Base-by-base conservation (phyloP, 73 alveolate species). In the Paraurostyla sp. region DNA sequence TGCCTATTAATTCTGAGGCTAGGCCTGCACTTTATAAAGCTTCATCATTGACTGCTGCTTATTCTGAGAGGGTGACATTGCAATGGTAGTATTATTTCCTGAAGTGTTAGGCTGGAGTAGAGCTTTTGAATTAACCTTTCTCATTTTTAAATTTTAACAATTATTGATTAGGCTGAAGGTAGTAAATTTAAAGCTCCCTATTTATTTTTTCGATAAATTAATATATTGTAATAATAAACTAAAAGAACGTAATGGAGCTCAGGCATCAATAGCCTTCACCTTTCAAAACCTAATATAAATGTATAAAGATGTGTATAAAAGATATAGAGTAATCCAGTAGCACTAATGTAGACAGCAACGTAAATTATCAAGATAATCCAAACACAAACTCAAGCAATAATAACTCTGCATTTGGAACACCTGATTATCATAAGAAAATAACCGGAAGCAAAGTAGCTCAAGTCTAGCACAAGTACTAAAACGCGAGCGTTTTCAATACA, bases 81-180 rank as follows among this genome's bases (percentile, higher is more conserved):
- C 71, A 2, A 73, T 73, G 1, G 68, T 45, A 22, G 60, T 65
- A 1, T 58, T 58, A 65, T 65, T 73, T 2, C 86, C 71, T 23
- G 71, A 73, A 48, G 68, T 23, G 27, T 43, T 73, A 30, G 86
- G 71, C 71, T 48, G 50, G 36, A 46, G 86, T 20, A 49, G 18
- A n/a, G 86, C 86, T 48, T 73, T 73, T 73, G 86, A 73, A 49
- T 49, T 73, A 23, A 36, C 71, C 51, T 73, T 73, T 43, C 71
- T 73, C 86, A 73, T 73, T 48, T 73, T 73, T 73, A 65, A 65
- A 65, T 65, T 65, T 65, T 65, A 65, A 65, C 82, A 65, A 65
- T 65, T 65, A 65, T 65, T 65, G 82, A 65, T 65, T 52, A 20
- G 23, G 11, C 4, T 9, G 7, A 4, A 52, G 11, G 38, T 13